Evolutionary conservation across 2,329 filamentous ascomycete species (phyloP), one percentile per base, ranked within the genome.

Genomic region (Amauroascus niger): DNA sequence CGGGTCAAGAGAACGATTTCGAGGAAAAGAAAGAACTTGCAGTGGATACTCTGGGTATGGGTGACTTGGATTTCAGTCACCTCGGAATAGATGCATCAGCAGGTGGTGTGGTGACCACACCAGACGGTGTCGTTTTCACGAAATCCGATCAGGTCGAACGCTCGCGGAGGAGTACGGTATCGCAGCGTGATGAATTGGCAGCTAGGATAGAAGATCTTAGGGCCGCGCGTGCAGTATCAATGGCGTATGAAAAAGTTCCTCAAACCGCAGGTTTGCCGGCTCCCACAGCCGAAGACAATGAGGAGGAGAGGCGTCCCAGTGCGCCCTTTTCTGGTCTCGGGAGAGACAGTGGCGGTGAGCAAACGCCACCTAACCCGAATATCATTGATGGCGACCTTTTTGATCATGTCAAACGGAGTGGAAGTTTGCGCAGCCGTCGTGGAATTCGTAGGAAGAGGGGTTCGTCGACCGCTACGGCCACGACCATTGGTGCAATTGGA

Each of bases 41-140:
- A 1, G 80, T 96, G 1, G 88, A 91, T 64, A 97, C 93, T 0
- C 76, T 98, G 48, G 93, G 93, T 11, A 82, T 82, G 63, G 93
- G 93, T 4, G 87, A 96, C 64, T 75, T 98, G 46, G 95, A 88
- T 67, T 78, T 97, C 54, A 89, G 87, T 63, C 88, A 95, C 64
- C 76, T 97, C 40, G 91, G 91, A 32, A 87, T 97, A 53, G 68
- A 70, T 54, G 60, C 64, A 11, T 61, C 65, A 2, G 58, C 64
- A 1, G 68, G 66, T 9, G 66, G 65, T 13, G 62, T 64, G 9
- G 59, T 70, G 22, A 68, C 65, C 24, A 70, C 68, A 4, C 61
- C 65, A 5, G 70, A 72, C 55, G 69, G 68, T 1, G 65, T 69
- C 32, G 64, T 68, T 6, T 65, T 69, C 28, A 67, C 65, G 2